A percentile compares a stretch with the other conserved stretches of the same genome.
phyloP scores from a whole-genome alignment of 768 basidiomycete species.

The Chlorophyllum brunneum region DNA sequence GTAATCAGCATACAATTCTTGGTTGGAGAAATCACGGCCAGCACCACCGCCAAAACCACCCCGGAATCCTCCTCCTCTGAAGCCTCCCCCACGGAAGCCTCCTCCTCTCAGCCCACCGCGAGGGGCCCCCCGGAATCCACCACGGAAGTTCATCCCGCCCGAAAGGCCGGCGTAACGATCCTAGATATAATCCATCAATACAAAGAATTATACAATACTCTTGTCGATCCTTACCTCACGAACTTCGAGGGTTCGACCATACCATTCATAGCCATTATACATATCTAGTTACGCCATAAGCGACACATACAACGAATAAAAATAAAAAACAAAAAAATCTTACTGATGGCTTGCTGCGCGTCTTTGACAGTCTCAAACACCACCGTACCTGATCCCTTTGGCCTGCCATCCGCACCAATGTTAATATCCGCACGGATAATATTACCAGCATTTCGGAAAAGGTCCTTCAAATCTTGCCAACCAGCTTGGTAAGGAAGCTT shows the following conservation, averaged over 20 bases:
- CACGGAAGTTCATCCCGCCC: slow-evolving; percentile 62
- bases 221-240: slow-evolving; percentile 61
- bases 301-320: slow-evolving; percentile 15
- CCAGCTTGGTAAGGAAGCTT: slow-evolving; percentile 98
- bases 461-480: slow-evolving; percentile 97
- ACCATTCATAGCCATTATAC: slow-evolving; percentile 98
- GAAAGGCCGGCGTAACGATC: slow-evolving; percentile 88
- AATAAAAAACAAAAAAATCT: slow-evolving; percentile 35
- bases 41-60: slow-evolving; percentile 58
- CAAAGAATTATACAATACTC: neutral
- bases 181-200: slow-evolving; percentile 28
- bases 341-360: slow-evolving; percentile 89
- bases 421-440: slow-evolving; percentile 96
- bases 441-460: slow-evolving; percentile 93
- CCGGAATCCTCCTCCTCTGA: slow-evolving; percentile 55
- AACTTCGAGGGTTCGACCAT: slow-evolving; percentile 91
- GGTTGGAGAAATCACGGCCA: slow-evolving; percentile 78
- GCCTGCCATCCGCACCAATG: slow-evolving; percentile 86
- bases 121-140: slow-evolving; percentile 47
- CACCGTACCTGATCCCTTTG: slow-evolving; percentile 97
- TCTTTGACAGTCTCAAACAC: slow-evolving; percentile 91
- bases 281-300: slow-evolving; percentile 51
- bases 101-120: slow-evolving; percentile 15
- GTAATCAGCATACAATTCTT: slow-evolving; percentile 91
- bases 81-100: slow-evolving; percentile 44